phyloP scores from a whole-genome alignment of 2,329 filamentous ascomycete species.

The Scleromitrula shiraiana region DNA sequence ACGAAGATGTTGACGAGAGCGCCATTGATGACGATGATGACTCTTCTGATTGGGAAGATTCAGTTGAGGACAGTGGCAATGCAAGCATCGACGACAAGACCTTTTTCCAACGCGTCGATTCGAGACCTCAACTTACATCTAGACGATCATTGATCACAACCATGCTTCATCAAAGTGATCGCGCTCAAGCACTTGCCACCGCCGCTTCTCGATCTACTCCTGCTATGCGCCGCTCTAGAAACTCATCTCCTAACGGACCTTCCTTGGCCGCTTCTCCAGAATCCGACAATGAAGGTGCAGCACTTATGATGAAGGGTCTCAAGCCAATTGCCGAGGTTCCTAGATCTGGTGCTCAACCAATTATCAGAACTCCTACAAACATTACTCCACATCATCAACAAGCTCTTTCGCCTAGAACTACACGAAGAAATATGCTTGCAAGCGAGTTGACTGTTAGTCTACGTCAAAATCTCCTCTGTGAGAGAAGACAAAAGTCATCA shows the following conservation, averaged over 20 bases:
- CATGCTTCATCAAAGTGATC: constrained; percentile 75
- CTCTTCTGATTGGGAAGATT: constrained; percentile 51
- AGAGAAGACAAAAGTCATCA: constrained; percentile 81
- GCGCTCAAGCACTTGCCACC: constrained; percentile 60
- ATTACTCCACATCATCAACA: constrained; percentile 51
- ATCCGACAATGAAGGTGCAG: constrained; percentile 34
- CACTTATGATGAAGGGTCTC: constrained; percentile 44
- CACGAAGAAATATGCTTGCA: constrained; percentile 88
- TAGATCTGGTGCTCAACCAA: constrained; percentile 64
- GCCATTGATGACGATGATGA: constrained; percentile 68
- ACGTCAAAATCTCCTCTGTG: constrained; percentile 85
- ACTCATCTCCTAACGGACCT: constrained; percentile 60
- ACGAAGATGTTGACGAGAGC: constrained; percentile 70
- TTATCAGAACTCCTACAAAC: constrained; percentile 63
- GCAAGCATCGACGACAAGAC: constrained; percentile 74
- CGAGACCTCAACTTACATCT: constrained; percentile 74
- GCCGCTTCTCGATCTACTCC: constrained; percentile 46
- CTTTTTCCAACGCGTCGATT: constrained; percentile 87
- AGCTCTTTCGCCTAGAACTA: constrained; percentile 83
- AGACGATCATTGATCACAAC: constrained; percentile 83
- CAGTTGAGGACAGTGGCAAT: constrained; percentile 72
- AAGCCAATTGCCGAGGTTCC: constrained; percentile 39
- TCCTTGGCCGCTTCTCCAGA: constrained; percentile 47
- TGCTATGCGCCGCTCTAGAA: constrained; percentile 50
- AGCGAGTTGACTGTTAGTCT: constrained; percentile 92